Conservation (phyloP, 805 yeast species). For the Blastobotrys americana region DNA sequence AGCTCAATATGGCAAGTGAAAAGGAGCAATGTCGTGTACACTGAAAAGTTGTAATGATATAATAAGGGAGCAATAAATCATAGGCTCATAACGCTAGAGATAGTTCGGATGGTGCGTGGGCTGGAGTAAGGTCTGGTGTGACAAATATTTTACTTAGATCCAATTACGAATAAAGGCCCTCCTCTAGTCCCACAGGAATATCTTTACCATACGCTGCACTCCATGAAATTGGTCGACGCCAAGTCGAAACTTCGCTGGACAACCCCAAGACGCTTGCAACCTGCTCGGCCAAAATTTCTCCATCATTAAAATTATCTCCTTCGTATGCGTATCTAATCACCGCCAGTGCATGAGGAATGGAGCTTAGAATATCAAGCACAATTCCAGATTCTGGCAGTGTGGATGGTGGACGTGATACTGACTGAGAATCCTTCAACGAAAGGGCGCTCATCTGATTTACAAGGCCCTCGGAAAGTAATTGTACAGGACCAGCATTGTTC, state of each 20-base stretch:
- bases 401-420: conserved; percentile 11
- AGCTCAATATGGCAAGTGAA: background rate
- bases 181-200: conserved; percentile 61
- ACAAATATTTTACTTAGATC: background rate
- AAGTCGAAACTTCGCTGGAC: conserved; percentile 18
- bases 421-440: conserved; percentile 3
- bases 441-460: conserved; percentile 4
- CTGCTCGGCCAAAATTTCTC: conserved; percentile 42
- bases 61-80: too few relatives aligned
- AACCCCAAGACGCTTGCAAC: conserved; percentile 28
- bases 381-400: conserved; percentile 31
- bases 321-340: conserved; percentile 64
- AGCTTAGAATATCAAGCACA: conserved; percentile 22
- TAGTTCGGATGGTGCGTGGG: background rate
- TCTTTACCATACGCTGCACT: conserved; percentile 73
- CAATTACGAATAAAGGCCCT: conserved; percentile 59
- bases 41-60: too few relatives aligned
- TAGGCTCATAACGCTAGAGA: too few relatives aligned
- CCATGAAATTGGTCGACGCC: conserved; percentile 73
- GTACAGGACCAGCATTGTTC: conserved; percentile 1
- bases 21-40: background rate
- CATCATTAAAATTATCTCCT: conserved; percentile 81
- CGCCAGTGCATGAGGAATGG: conserved; percentile 11
- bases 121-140: background rate
- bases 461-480: conserved; percentile 5